Evolutionary conservation across 495 filamentous ascomycete species (phyloP), one percentile per base, ranked within the genome.

Genomic region (Hyaloscypha hepaticicola): DNA sequence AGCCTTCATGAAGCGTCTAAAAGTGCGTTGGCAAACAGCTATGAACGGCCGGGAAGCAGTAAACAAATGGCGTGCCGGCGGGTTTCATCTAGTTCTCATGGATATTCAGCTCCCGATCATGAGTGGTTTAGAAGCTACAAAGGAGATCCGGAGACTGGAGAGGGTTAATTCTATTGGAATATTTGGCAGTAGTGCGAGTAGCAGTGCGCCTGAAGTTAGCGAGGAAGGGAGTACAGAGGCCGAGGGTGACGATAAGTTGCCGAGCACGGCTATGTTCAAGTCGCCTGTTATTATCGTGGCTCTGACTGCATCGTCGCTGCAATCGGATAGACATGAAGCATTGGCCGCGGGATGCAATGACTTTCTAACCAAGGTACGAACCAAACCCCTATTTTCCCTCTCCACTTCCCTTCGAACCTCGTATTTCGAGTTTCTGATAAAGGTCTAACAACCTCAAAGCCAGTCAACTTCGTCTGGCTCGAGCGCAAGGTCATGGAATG

Each of bases 1-100:
- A 71, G 93, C 92, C 0, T 96, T 99, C 74, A 95, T 98, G 84
- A 97, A 96, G 74, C 84, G 94, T 52, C 83, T 99, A 34, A 97
- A 96, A 70, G 95, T 99, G 28, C 89, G 95, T n/a, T 98, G 95
- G 95, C 89, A 93, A 74, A 96, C 92, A 52, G 95, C 95, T 34
- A 91, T 92, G 78, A 96, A 99, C 74, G 95, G 95, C 29, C 88
- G 85, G 71, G 93, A 96, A 60, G 96, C 95, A 3, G 94, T 98
- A 9, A 85, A 82, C 45, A 97, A 96, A 77, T 99, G 95, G 95
- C 85, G 90, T 16, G 80, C 85, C 16, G 95, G 95, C 31, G 95
- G 95, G n/a, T 99, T 96, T 71, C 95, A 99, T 77, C 78, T 99
- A 66, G 95, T 99, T 28, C 77, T 99, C 61, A 99, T 99, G 95